Conservation (phyloP, 2,329 filamentous ascomycete genomes). For the Lasiodiplodia sp. region DNA sequence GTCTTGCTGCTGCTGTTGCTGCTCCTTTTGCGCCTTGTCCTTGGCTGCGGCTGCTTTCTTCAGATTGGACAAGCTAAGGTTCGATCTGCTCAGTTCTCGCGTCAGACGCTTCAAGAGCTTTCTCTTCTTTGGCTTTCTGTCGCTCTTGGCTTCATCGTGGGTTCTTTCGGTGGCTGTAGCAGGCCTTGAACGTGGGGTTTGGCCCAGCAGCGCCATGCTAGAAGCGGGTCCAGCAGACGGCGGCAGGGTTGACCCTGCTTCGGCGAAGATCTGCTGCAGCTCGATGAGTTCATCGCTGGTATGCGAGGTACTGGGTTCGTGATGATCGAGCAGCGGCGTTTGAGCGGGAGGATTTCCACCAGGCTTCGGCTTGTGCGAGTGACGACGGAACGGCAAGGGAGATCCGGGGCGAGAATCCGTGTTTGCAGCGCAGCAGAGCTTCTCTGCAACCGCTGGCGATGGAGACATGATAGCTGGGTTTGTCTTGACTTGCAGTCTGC, state of each 20-base stretch:
- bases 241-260: slow-evolving; percentile 32
- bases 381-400: slow-evolving; percentile 9
- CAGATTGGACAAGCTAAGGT: slow-evolving; percentile 13
- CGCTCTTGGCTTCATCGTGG: slow-evolving; percentile 7
- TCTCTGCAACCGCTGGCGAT: neutral
- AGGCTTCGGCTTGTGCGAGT: neutral
- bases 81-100: slow-evolving; percentile 13
- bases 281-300: slow-evolving; percentile 40
- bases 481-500: neutral
- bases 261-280: slow-evolving; percentile 44
- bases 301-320: neutral
- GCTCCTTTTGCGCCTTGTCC: slow-evolving; percentile 3
- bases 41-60: slow-evolving; percentile 17
- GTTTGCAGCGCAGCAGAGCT: slow-evolving; percentile 7
- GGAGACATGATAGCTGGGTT: slow-evolving; percentile 1
- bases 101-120: slow-evolving; percentile 28
- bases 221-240: neutral
- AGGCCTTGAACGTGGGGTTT: neutral
- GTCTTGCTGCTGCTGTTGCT: slow-evolving; percentile 12
- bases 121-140: slow-evolving; percentile 34
- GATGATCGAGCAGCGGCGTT: neutral
- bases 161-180: neutral
- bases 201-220: slow-evolving; percentile 13
- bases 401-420: slow-evolving; percentile 16
- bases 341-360: neutral